These are phyloP conservation scores for Podospora conica DNA, from an alignment of 495 filamentous ascomycete genomes.

Conservation along the genomic window DNA sequence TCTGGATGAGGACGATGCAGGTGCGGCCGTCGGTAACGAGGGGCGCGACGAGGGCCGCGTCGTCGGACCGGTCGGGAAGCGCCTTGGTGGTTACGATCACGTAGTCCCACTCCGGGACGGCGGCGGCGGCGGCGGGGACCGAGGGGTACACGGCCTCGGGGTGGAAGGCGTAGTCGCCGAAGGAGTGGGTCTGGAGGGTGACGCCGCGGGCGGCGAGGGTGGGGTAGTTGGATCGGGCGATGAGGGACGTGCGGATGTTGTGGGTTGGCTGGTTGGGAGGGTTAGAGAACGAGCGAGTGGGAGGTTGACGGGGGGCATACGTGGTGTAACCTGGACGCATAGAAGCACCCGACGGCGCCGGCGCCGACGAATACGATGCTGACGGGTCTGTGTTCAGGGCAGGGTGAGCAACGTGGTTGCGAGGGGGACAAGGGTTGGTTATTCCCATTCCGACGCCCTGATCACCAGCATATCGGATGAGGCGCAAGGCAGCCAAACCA, in stretches of 20 bases:
- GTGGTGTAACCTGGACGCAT: slow-evolving; percentile 49
- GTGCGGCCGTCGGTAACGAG: slow-evolving; percentile 45
- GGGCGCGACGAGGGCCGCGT: slow-evolving; percentile 41
- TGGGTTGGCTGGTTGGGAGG: slow-evolving; percentile 28
- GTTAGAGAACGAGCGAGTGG: neutral
- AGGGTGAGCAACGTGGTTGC: neutral
- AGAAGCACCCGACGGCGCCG: slow-evolving; percentile 55
- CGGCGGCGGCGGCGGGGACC: slow-evolving; percentile 29
- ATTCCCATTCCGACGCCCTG: neutral
- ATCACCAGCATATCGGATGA: neutral
- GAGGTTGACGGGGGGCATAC: slow-evolving; percentile 23
- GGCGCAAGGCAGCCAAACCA: neutral
- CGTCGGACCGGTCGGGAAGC: slow-evolving; percentile 45
- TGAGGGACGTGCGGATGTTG: slow-evolving; percentile 41
- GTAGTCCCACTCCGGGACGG: slow-evolving; percentile 46
- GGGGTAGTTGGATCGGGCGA: slow-evolving; percentile 52
- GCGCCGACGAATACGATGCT: slow-evolving; percentile 52
- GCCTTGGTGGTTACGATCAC: slow-evolving; percentile 56
- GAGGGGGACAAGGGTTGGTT: neutral
- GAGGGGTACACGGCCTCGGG: slow-evolving; percentile 45
- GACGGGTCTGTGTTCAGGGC: slow-evolving; percentile 30
- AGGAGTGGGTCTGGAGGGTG: slow-evolving; percentile 44
- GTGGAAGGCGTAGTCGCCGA: slow-evolving; percentile 47
- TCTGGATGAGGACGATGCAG: slow-evolving; percentile 60
- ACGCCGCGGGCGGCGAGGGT: slow-evolving; percentile 43